Evolutionary conservation across 768 basidiomycete species (phyloP), one percentile per base, ranked within the genome.

Genomic region (Collybia sordida): DNA sequence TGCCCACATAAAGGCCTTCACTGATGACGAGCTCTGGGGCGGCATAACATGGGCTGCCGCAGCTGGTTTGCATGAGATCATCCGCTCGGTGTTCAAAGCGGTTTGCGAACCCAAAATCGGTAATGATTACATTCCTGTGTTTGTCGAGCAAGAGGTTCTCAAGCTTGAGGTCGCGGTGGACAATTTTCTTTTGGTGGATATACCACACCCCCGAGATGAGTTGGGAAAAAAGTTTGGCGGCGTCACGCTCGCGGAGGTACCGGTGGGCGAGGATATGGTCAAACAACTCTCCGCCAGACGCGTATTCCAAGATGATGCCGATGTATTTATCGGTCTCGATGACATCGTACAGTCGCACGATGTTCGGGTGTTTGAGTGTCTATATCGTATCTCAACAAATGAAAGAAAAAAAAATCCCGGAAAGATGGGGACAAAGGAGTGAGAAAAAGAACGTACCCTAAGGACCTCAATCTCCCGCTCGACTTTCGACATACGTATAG

Each of bases 301-400:
- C 97, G 62, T 96, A 98, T 67, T 98, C 97, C 54, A 99, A 83
- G 59, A 99, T 96, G 64, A 99, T 99, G 31, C 97, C 97, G 60
- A 99, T 98, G 72, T 98, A 98, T 70, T 97, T 98, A 77, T 98
- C 97, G 1, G 97, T 98, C 68, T 98, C 95, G 58, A 99, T 97
- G 18, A 98, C 95, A 64, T 99, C 97, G 80, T 96, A 98, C 39
- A 98, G 75, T 8, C 94, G 86, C 28, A 98, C 97, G 69, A 99
- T 98, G 67, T 98, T 98, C 0, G 97, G 97, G 58, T 99, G 97
- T 65, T 93, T 93, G 52, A 99, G 80, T 48, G 82, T 85, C 95
- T 98, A 64, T 7, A 59, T 11, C 31, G 44, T 48, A 43, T 17
- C 18, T 22, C 46, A 19, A 31, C 11, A 40, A 21, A 47, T 41